These are phyloP conservation scores for Exophiala spinifera DNA, from an alignment of 2,329 filamentous ascomycete species.

Conservation along the genomic window DNA sequence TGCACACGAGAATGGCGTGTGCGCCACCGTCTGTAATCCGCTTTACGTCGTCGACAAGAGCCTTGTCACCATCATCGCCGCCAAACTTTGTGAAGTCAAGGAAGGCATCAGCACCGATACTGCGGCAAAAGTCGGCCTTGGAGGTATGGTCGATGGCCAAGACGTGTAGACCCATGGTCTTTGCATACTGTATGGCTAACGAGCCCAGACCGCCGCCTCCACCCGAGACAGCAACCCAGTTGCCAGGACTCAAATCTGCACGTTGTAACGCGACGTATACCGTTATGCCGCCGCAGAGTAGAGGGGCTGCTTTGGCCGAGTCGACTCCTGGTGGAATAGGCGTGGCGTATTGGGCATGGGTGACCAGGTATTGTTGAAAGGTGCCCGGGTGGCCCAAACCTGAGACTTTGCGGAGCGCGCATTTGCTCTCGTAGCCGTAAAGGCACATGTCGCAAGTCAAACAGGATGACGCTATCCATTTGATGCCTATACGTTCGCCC, in stretches of 20 bases:
- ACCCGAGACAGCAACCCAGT: not conserved
- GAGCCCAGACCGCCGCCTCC: not conserved
- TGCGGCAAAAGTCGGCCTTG: not conserved
- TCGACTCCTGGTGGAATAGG: slow-evolving; percentile 43
- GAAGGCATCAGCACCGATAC: not conserved
- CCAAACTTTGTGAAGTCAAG: not conserved
- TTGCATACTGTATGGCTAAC: not conserved
- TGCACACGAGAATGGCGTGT: not conserved
- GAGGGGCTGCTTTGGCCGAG: slow-evolving; percentile 57
- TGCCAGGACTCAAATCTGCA: not conserved
- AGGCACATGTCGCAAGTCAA: not conserved
- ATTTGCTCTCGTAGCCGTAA: not conserved
- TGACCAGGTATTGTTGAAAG: slow-evolving; percentile 30
- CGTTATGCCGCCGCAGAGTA: slow-evolving; percentile 55
- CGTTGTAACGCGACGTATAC: not conserved
- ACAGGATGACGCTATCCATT: not conserved
- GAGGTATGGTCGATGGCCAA: not conserved
- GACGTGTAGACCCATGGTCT: not conserved
- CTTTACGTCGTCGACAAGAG: not conserved
- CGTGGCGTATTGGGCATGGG: not conserved
- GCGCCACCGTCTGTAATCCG: not conserved
- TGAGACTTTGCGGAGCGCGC: not conserved
- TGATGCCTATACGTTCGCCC: not conserved
- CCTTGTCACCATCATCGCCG: no score
- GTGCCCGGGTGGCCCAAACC: slow-evolving; percentile 23